A percentile compares a stretch with the other conserved stretches of the same genome.
These are phyloP conservation scores for Plasmodium vinckei DNA, from an alignment of 169 alveolate genomes.

Conservation along the genomic window DNA sequence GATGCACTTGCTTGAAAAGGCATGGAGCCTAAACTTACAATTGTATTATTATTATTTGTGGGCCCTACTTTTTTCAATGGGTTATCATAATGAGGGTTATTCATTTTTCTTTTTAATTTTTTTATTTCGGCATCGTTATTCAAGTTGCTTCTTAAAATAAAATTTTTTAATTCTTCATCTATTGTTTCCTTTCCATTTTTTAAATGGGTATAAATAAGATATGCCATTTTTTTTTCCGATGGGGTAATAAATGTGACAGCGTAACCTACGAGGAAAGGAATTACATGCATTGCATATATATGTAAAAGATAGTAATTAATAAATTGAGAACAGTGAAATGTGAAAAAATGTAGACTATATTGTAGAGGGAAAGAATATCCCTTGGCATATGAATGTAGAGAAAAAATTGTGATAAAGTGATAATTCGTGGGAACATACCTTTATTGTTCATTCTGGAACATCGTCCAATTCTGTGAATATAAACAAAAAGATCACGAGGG, in stretches of 20 bases:
- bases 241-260: constrained; percentile 64
- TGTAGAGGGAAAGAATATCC: neutral
- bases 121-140: constrained; percentile 32
- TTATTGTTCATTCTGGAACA: constrained; percentile 77
- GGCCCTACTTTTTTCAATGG: constrained; percentile 16
- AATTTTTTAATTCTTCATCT: constrained; percentile 49
- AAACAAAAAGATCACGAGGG: constrained; percentile 96
- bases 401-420: neutral
- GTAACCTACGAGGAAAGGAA: constrained; percentile 18
- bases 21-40: neutral
- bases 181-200: constrained; percentile 39
- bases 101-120: constrained; percentile 58
- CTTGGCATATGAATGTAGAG: neutral
- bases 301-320: neutral
- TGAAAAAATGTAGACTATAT: neutral
- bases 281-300: neutral
- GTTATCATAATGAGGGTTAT: constrained; percentile 24
- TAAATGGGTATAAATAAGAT: constrained; percentile 48
- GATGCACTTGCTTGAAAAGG: constrained; percentile 18
- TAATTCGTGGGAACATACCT: constrained; percentile 9
- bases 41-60: neutral
- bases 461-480: constrained; percentile 95
- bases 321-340: neutral
- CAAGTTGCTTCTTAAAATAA: constrained; percentile 30
- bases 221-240: constrained; percentile 71